Conservation (phyloP, 2,329 filamentous ascomycete genomes). For the Sarocladium brachiariae region DNA sequence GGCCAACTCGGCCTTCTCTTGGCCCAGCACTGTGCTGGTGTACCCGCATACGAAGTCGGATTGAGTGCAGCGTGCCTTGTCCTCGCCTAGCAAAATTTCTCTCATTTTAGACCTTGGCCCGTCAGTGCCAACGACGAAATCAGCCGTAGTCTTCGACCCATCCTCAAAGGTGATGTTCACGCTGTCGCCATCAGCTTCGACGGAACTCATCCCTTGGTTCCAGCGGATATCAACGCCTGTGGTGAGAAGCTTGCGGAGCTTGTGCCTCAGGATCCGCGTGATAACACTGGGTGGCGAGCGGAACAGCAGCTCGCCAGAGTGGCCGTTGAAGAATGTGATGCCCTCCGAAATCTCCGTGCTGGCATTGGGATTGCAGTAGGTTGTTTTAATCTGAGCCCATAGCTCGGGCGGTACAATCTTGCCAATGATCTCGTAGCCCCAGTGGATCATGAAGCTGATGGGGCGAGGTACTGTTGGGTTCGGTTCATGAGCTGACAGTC, state of each 20-base stretch:
- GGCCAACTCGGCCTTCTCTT: background rate
- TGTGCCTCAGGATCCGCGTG: slow-evolving; percentile 7
- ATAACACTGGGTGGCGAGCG: background rate
- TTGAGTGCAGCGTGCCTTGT: background rate
- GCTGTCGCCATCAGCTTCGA: background rate
- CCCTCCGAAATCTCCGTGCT: background rate
- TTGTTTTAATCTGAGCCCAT: slow-evolving; percentile 7
- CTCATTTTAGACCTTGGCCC: background rate
- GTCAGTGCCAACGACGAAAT: background rate
- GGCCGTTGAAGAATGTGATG: slow-evolving; percentile 11
- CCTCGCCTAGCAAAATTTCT: slow-evolving; percentile 3
- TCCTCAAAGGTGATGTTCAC: background rate
- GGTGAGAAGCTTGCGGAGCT: background rate
- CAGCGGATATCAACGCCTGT: slow-evolving; percentile 7
- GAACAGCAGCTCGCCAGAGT: slow-evolving; percentile 10
- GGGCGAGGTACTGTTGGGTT: slow-evolving; percentile 3
- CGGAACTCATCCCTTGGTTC: background rate
- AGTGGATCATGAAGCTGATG: slow-evolving; percentile 12
- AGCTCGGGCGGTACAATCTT: slow-evolving; percentile 7
- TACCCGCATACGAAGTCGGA: slow-evolving; percentile 8
- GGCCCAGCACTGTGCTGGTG: slow-evolving; percentile 7
- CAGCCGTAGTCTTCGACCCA: background rate
- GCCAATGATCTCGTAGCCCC: slow-evolving; percentile 9
- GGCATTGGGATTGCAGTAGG: slow-evolving; percentile 8
- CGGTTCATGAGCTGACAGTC: background rate